Base-by-base conservation (phyloP, 2,329 filamentous ascomycete species). In the Colletotrichum tropicale region DNA sequence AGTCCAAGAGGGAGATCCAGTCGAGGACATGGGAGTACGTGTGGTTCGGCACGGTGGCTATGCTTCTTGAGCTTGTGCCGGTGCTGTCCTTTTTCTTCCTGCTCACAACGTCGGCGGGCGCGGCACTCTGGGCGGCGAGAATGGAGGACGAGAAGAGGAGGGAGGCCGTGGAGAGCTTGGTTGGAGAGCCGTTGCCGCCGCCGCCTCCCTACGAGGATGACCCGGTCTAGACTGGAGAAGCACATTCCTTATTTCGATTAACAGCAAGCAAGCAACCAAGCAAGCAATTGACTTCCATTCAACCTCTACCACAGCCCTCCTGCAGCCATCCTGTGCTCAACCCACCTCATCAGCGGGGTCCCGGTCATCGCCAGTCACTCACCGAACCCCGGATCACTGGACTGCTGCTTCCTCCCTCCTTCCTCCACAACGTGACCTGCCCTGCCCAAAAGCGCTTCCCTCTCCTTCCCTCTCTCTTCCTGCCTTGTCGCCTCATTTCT, bases 31-130 rank as follows among this genome's bases (percentile, higher is more conserved):
- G 95, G 91, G 94, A 97, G 75, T 98, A 98, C 82, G 93, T 95
- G 16, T 98, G 95, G 95, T 98, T 98, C 81, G 97, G 97, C 18
- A 95, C 94, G 1, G 89, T 97, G 6, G 95, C 96, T 66, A 91
- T 98, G 86, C 83, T 95, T 8, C 85, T 98, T 32, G 95, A 98
- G 85, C 89, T 98, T n/a, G 89, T 98, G 10, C 97, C 97, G 2
- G 89, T 96, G 15, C 85, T 98, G 65, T 98, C 94, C n/a, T 98
- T 99, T 89, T 93, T 98, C 82, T 98, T 98, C 83, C 89, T 98
- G 52, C 86, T 99, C 78, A 98, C 96, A 0, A 96, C 94, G 5
- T 94, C 96, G 2, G 92, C 93, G 24, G 97, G 96, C 3, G 93
- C 95, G 58, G 96, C 95, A 2, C 86, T 98, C 43, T 98, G 96